Conservation (phyloP, 148 eudicot genomes). For the Mesembryanthemum crystallinum region DNA sequence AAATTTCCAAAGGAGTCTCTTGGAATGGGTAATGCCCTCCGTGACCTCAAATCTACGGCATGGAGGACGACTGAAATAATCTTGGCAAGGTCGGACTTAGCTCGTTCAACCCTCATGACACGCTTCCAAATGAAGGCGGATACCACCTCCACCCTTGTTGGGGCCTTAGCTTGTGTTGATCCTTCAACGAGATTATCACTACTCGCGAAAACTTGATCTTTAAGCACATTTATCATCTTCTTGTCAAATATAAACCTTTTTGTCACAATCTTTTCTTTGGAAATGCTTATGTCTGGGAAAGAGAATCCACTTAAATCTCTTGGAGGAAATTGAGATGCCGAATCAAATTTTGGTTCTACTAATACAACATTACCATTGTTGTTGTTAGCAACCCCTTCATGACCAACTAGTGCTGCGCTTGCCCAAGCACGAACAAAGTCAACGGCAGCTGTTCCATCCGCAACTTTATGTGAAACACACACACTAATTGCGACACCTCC, state of each 20-base stretch:
- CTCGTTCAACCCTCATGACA: not conserved
- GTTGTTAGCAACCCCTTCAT: not conserved
- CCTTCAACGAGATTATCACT: not conserved
- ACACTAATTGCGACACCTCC: slow-evolving; percentile 19
- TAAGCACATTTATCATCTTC: not conserved
- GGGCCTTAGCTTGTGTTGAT: not conserved
- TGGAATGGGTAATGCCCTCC: slow-evolving; percentile 5
- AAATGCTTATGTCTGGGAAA: not conserved
- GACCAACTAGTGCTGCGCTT: not conserved
- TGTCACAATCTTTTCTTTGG: not conserved
- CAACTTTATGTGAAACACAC: slow-evolving; percentile 22
- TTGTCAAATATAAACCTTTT: slow-evolving; percentile 1
- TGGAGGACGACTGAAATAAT: not conserved
- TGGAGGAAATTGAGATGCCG: not conserved
- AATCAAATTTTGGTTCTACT: not conserved
- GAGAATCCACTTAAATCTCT: not conserved
- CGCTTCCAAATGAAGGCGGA: slow-evolving; percentile 24
- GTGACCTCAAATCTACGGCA: slow-evolving; percentile 16
- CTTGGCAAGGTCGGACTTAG: not conserved
- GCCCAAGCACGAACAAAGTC: slow-evolving; percentile 22
- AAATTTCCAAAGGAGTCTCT: slow-evolving; percentile 5
- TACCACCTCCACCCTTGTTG: slow-evolving; percentile 25
- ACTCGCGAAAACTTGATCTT: not conserved
- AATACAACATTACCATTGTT: not conserved
- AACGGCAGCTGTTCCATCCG: not conserved